A percentile compares a stretch with the other conserved stretches of the same genome.
These are phyloP conservation scores for Tylopilus balloui DNA, from an alignment of 768 basidiomycete genomes.

Conservation along the genomic window DNA sequence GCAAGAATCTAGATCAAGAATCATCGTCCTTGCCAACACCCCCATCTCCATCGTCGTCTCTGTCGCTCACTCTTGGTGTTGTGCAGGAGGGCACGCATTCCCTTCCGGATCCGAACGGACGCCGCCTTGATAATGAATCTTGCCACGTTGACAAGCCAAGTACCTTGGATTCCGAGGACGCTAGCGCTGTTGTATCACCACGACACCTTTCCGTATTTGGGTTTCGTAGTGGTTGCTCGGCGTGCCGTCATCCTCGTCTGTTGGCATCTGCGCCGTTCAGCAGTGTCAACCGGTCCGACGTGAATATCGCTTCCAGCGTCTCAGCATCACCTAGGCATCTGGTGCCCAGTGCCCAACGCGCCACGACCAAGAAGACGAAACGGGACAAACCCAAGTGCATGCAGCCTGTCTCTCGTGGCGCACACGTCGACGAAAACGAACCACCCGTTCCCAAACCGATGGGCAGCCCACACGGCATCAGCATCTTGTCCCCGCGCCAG, in stretches of 20 bases:
- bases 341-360: neutral
- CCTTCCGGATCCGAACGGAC: neutral
- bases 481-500: constrained; percentile 15
- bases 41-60: constrained; percentile 3
- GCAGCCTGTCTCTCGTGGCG: neutral
- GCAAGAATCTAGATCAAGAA: constrained; percentile 4
- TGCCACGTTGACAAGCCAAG: neutral
- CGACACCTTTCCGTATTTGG: constrained; percentile 9
- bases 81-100: neutral
- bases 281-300: neutral
- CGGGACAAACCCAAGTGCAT: constrained; percentile 2
- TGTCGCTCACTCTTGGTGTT: constrained; percentile 1
- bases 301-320: neutral
- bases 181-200: neutral
- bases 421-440: constrained; percentile 19
- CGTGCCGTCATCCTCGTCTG: constrained; percentile 23
- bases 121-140: constrained; percentile 2
- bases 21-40: neutral
- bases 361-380: constrained; percentile 6
- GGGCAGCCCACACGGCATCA: neutral
- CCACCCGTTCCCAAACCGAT: constrained; percentile 3
- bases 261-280: constrained; percentile 1
- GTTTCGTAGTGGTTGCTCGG: constrained; percentile 29
- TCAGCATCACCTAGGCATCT: neutral
- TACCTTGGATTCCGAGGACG: constrained; percentile 17